phyloP scores from a whole-genome alignment of 1,284 basidiomycete species.

The Ceratobasidium sp. region DNA sequence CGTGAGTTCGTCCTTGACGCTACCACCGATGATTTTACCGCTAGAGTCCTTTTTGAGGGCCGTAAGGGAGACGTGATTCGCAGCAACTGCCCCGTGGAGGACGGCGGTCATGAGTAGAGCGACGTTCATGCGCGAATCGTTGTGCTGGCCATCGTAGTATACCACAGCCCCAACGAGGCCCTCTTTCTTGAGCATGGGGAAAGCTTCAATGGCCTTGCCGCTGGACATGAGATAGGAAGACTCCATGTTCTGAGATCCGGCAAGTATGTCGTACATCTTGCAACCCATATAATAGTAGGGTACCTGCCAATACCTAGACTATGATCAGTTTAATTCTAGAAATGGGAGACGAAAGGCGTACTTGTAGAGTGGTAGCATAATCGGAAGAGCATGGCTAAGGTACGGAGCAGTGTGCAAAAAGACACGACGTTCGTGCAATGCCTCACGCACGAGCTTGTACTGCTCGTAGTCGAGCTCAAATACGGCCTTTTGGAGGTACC shows the following conservation, averaged over 20 bases:
- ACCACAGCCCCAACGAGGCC: constrained; percentile 94
- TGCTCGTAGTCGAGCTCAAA: constrained; percentile 96
- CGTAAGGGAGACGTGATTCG: constrained; percentile 91
- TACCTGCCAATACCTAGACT: constrained; percentile 87
- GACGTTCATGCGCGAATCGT: constrained; percentile 98
- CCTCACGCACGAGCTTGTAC: constrained; percentile 95
- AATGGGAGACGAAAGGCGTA: constrained; percentile 52
- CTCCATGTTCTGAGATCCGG: constrained; percentile 97
- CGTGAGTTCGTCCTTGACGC: constrained; percentile 82
- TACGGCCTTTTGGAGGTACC: constrained; percentile 96
- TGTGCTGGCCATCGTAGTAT: constrained; percentile 98
- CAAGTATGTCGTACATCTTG: constrained; percentile 95
- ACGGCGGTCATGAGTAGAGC: constrained; percentile 94
- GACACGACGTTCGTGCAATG: constrained; percentile 89
- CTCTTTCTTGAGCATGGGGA: constrained; percentile 95
- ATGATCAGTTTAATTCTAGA: constrained; percentile 35
- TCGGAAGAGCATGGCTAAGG: constrained; percentile 88
- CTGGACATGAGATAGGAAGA: constrained; percentile 92
- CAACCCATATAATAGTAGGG: constrained; percentile 96
- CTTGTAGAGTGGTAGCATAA: constrained; percentile 93
- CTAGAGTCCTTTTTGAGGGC: constrained; percentile 67
- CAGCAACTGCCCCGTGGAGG: constrained; percentile 86
- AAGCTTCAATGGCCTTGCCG: constrained; percentile 90
- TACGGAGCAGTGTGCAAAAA: constrained; percentile 97
- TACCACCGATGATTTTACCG: constrained; percentile 78